Evolutionary conservation across 306 rosid genomes (phyloP).

Genomic region (Lagenaria siceraria): DNA sequence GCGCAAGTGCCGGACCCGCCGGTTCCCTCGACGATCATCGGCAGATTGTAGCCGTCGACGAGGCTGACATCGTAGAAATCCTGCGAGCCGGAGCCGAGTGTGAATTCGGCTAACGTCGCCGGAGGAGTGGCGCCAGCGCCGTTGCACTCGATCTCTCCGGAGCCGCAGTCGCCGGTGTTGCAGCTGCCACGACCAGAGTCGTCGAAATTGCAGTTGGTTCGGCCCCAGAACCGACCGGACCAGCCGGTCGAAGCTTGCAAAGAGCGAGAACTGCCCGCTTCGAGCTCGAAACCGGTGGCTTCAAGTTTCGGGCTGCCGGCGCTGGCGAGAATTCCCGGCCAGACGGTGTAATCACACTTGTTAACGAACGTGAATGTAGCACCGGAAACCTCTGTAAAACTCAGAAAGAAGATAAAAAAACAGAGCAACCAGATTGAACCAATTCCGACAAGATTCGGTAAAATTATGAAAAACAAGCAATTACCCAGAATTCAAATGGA

Average conservation of each 20-base stretch:
- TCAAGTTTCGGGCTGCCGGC: constrained; percentile 59
- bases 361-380: constrained; percentile 64
- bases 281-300: constrained; percentile 63
- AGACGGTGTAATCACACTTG: constrained; percentile 69
- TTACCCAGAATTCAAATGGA: background rate
- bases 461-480: background rate
- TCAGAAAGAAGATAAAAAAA: background rate
- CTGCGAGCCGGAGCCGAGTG: constrained; percentile 56
- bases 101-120: constrained; percentile 86
- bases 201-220: constrained; percentile 60
- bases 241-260: constrained; percentile 77
- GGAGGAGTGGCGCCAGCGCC: constrained; percentile 77
- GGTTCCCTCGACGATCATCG: constrained; percentile 49
- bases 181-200: constrained; percentile 40
- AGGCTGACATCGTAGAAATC: constrained; percentile 92
- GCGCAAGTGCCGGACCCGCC: constrained; percentile 57
- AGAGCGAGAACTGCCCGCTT: constrained; percentile 27
- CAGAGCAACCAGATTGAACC: background rate
- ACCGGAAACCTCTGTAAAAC: constrained; percentile 40
- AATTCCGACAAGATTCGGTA: background rate
- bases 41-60: constrained; percentile 84
- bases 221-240: constrained; percentile 95
- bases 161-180: constrained; percentile 72
- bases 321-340: constrained; percentile 74
- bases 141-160: constrained; percentile 51